phyloP scores from a whole-genome alignment of 345 rosid genomes.

The Punica granatum region DNA sequence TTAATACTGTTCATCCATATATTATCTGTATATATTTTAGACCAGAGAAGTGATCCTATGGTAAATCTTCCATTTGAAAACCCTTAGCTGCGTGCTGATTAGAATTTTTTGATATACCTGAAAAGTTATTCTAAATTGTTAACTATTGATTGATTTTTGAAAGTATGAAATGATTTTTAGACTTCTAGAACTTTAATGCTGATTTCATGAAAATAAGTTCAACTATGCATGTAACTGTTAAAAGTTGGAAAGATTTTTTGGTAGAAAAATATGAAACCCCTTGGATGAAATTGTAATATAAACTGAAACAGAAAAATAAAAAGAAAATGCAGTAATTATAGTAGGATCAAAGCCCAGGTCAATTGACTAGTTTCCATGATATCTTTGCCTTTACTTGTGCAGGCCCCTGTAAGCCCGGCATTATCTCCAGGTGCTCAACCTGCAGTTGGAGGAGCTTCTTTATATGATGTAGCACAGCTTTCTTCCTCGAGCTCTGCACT shows the following conservation, averaged over 20 bases:
- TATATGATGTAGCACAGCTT: slow-evolving; percentile 61
- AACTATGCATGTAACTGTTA: neutral
- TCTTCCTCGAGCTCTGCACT: slow-evolving; percentile 63
- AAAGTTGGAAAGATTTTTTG: neutral
- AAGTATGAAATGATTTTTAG: neutral
- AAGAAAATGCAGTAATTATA: neutral
- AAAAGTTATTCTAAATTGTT: too few relatives aligned
- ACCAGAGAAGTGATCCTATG: neutral
- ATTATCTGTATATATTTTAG: neutral
- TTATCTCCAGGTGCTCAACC: slow-evolving; percentile 73
- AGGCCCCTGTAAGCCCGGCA: slow-evolving; percentile 82
- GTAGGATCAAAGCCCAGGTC: neutral
- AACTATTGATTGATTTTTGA: neutral
- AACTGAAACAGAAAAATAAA: neutral
- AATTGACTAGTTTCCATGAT: neutral
- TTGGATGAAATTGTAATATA: neutral
- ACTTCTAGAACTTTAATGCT: neutral
- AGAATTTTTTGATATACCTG: neutral
- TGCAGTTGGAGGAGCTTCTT: slow-evolving; percentile 62
- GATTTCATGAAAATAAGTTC: neutral
- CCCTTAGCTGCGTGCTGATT: neutral
- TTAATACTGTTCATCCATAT: neutral
- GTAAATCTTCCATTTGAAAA: neutral
- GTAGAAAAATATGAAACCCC: neutral
- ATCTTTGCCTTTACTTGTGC: slow-evolving; percentile 20